Conservation (phyloP, 345 rosid species). For the Euphorbia peplus region DNA sequence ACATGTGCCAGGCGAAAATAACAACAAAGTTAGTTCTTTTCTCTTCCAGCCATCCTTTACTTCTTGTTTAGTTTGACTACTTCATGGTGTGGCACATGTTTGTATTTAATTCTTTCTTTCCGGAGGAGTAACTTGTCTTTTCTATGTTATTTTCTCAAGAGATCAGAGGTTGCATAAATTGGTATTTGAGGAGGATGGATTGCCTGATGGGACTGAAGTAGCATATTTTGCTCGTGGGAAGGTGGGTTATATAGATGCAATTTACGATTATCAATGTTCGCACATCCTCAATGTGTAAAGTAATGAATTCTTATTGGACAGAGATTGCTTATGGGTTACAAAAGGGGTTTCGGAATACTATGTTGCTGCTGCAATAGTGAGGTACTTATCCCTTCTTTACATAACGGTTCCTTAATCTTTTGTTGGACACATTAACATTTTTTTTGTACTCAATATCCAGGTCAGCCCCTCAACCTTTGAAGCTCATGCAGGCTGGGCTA, state of each 20-base stretch:
- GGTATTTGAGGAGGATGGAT: slow-evolving; percentile 33
- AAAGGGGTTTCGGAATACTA: slow-evolving; percentile 29
- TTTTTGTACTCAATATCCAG: slow-evolving; percentile 13
- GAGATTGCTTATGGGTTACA: slow-evolving; percentile 34
- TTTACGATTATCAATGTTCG: slow-evolving; percentile 25
- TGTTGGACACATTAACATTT: neutral
- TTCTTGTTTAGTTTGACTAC: neutral
- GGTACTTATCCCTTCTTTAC: slow-evolving; percentile 18
- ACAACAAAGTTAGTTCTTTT: slow-evolving; percentile 35
- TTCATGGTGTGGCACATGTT: neutral
- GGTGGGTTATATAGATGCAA: slow-evolving; percentile 22
- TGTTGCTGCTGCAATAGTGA: slow-evolving; percentile 30
- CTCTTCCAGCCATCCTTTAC: neutral
- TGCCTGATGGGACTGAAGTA: slow-evolving; percentile 37
- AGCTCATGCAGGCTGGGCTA: slow-evolving; percentile 39
- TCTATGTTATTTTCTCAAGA: slow-evolving; percentile 20
- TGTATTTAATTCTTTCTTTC: neutral
- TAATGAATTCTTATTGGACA: slow-evolving; percentile 34
- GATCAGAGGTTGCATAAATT: slow-evolving; percentile 32
- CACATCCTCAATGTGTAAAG: slow-evolving; percentile 26
- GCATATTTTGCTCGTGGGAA: slow-evolving; percentile 35
- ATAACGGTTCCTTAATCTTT: neutral
- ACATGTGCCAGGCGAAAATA: slow-evolving; percentile 17
- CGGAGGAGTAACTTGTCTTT: neutral
- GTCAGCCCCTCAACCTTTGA: slow-evolving; percentile 36